Conservation (phyloP, 768 basidiomycete species). For the Lactifluus echinatus region DNA sequence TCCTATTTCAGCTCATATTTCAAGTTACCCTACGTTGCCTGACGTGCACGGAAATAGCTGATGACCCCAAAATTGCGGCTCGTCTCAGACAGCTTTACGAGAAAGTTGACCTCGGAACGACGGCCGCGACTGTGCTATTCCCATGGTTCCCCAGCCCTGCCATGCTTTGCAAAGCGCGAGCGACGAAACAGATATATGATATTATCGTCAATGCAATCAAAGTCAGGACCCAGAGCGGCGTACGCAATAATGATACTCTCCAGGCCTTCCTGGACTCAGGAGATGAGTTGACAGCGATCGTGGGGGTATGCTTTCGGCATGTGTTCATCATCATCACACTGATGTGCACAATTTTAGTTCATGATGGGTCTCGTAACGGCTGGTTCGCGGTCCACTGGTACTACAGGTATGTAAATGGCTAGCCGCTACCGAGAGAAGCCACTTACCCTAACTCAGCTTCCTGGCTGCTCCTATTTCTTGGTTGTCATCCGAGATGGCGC, state of each 20-base stretch:
- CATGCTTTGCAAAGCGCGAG: constrained; percentile 59
- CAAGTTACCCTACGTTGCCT: constrained; percentile 64
- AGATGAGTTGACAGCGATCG: constrained; percentile 58
- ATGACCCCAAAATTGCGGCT: constrained; percentile 50
- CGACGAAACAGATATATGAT: constrained; percentile 70
- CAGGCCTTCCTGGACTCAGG: constrained; percentile 66
- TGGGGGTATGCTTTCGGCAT: constrained; percentile 66
- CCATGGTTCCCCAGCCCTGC: constrained; percentile 73
- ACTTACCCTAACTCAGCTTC: constrained; percentile 38
- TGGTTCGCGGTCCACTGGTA: constrained; percentile 73
- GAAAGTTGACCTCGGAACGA: constrained; percentile 58
- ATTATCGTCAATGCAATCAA: constrained; percentile 53
- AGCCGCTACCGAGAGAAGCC: constrained; percentile 7
- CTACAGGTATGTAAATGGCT: constrained; percentile 38
- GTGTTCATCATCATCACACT: no score
- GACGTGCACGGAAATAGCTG: constrained; percentile 59
- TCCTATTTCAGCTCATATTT: constrained; percentile 43
- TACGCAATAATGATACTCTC: constrained; percentile 54
- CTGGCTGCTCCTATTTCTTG: constrained; percentile 68
- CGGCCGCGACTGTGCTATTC: constrained; percentile 60
- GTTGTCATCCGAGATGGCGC: constrained; percentile 58
- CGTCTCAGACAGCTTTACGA: constrained; percentile 61
- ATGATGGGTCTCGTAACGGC: constrained; percentile 77
- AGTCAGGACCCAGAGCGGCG: constrained; percentile 47
- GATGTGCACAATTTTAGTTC: no score